Evolutionary conservation across 257 asterid species (phyloP).

Genomic region (Solanum chilense): DNA sequence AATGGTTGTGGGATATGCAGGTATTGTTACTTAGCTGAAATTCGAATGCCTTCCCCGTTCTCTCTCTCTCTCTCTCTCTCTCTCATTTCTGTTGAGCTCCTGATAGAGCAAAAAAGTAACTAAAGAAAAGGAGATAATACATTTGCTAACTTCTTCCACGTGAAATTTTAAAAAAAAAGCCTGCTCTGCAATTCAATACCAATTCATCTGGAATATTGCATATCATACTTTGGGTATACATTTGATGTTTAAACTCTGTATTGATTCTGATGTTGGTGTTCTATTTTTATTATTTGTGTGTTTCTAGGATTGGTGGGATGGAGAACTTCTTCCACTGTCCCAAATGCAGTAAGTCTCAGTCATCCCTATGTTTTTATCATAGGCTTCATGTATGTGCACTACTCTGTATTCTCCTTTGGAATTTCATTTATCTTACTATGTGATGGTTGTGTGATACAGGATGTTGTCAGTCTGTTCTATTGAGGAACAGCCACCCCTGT

Average conservation of each 20-base stretch:
- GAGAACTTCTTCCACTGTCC: slow-evolving; percentile 63
- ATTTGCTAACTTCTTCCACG: background rate
- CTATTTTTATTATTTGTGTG: background rate
- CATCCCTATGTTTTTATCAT: background rate
- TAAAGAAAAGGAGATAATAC: background rate
- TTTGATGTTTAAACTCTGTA: background rate
- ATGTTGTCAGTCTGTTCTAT: slow-evolving; percentile 34
- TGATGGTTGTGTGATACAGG: slow-evolving; percentile 13
- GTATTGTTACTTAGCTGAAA: slow-evolving; percentile 14
- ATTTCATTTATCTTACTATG: background rate
- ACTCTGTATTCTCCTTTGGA: background rate
- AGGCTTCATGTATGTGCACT: background rate
- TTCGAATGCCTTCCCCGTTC: background rate
- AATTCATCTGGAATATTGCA: background rate
- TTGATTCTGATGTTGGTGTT: background rate
- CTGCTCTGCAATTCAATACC: background rate
- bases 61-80: background rate
- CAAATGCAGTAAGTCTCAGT: slow-evolving; percentile 43
- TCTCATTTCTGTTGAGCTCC: background rate
- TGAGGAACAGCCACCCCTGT: slow-evolving; percentile 60
- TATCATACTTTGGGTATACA: background rate
- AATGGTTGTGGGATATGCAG: slow-evolving; percentile 89
- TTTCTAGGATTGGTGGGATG: slow-evolving; percentile 59
- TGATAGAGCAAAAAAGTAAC: background rate
- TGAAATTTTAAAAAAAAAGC: background rate